Evolutionary conservation across 208 protist species (phyloP).

Genomic region (Leishmania martiniquensis): DNA sequence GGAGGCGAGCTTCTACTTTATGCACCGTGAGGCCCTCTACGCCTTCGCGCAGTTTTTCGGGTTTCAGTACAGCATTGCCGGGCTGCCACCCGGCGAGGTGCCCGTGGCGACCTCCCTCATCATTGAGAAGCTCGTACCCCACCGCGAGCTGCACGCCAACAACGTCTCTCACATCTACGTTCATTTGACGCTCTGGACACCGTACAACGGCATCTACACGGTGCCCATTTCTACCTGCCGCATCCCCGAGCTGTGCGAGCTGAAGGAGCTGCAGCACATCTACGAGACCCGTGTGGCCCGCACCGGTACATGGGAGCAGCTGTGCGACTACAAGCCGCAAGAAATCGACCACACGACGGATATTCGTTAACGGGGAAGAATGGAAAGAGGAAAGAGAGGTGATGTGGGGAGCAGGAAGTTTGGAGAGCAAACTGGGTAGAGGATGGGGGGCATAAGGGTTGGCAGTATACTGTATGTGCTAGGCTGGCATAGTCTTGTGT

Average conservation of each 20-base stretch:
- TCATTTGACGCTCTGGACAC: conserved; percentile 67
- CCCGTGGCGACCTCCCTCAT: conserved; percentile 75
- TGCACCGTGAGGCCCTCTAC: conserved; percentile 88
- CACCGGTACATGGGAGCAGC: conserved; percentile 72
- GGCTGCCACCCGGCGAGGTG: conserved; percentile 68
- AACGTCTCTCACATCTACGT: conserved; percentile 55
- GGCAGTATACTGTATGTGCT: background rate
- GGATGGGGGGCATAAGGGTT: background rate
- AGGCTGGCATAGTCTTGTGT: background rate
- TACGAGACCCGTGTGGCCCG: conserved; percentile 57
- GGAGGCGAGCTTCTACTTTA: conserved; percentile 77
- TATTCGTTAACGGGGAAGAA: conserved; percentile 48
- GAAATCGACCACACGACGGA: conserved; percentile 84
- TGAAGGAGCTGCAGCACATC: conserved; percentile 65
- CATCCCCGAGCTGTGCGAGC: conserved; percentile 74
- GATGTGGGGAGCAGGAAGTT: background rate
- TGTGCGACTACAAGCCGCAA: conserved; percentile 70
- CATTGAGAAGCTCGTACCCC: conserved; percentile 71
- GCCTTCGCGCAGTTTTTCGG: conserved; percentile 85
- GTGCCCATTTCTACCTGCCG: conserved; percentile 56
- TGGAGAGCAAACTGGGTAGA: background rate
- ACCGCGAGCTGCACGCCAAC: conserved; percentile 36
- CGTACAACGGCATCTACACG: conserved; percentile 63
- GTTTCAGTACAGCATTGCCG: conserved; percentile 64
- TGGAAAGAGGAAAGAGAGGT: background rate